These are phyloP conservation scores for Sesbania bispinosa DNA, from an alignment of 306 rosid genomes.

Conservation along the genomic window DNA sequence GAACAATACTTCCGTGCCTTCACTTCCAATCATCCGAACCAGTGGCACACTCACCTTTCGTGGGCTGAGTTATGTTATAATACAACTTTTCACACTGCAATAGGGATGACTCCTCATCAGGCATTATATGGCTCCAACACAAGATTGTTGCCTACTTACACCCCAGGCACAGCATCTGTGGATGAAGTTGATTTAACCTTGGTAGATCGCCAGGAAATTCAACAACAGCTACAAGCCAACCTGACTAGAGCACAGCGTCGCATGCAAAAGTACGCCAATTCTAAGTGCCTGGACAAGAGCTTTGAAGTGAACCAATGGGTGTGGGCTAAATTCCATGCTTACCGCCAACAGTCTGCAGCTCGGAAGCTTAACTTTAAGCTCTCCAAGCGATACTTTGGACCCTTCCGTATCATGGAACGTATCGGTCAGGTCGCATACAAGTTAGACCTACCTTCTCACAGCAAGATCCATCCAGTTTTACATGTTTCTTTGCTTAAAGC, in stretches of 20 bases:
- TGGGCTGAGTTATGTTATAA: too few species aligned
- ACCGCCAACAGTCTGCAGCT: neutral
- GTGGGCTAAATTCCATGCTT: neutral
- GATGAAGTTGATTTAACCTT: neutral
- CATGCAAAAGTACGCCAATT: neutral
- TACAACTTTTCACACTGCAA: too few species aligned
- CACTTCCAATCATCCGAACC: too few species aligned
- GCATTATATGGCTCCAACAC: too few species aligned
- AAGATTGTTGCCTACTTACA: too few species aligned
- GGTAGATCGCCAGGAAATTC: neutral
- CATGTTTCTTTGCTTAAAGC: too few species aligned
- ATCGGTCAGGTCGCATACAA: neutral
- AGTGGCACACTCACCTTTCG: too few species aligned
- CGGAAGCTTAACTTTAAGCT: neutral
- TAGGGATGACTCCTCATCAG: too few species aligned
- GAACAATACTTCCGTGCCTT: too few species aligned
- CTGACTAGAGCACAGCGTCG: neutral
- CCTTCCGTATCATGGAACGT: neutral
- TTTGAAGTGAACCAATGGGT: too few species aligned
- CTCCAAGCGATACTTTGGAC: neutral
- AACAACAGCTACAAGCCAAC: neutral
- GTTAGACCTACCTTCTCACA: too few species aligned
- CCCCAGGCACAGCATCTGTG: neutral
- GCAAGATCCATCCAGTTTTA: too few species aligned
- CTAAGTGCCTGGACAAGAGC: neutral